Percentiles rank a stretch among this genome's conserved stretches.
Conservation (phyloP, 768 basidiomycete genomes). For the Clitopilus hobsonii region DNA sequence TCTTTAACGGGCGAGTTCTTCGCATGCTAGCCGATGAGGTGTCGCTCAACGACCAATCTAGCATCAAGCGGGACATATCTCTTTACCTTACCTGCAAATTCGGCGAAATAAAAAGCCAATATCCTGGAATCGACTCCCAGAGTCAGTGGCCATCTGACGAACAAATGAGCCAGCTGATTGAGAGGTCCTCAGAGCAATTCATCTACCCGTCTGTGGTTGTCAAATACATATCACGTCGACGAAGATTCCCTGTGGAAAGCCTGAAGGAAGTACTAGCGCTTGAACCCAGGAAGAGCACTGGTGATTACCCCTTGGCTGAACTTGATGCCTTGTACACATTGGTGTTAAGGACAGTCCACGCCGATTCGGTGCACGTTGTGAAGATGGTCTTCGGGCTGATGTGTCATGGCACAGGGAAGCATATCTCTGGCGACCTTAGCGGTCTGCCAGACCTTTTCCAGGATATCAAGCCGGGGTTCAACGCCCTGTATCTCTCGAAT, state of each 20-base stretch:
- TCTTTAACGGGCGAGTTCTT: too few relatives aligned
- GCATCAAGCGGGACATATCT: constrained; percentile 12
- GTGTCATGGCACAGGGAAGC: too few relatives aligned
- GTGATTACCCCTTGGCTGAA: constrained; percentile 6
- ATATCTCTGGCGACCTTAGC: too few relatives aligned
- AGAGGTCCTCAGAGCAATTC: constrained; percentile 18
- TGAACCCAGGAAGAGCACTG: neutral
- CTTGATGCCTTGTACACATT: constrained; percentile 8
- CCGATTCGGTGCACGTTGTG: too few relatives aligned
- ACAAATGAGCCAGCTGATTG: constrained; percentile 12
- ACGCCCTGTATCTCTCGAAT: too few relatives aligned
- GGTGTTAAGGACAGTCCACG: neutral
- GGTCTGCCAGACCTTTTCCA: too few relatives aligned
- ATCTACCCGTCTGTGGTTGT: constrained; percentile 21
- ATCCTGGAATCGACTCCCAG: constrained; percentile 1
- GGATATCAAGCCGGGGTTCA: too few relatives aligned
- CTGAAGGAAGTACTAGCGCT: constrained; percentile 10
- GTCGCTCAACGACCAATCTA: constrained; percentile 5
- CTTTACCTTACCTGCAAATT: constrained; percentile 11
- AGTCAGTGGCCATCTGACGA: constrained; percentile 15
- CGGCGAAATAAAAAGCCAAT: constrained; percentile 7
- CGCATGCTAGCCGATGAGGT: too few relatives aligned
- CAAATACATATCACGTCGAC: constrained; percentile 16
- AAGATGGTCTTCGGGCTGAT: too few relatives aligned
- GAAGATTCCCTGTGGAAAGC: constrained; percentile 6